phyloP scores from a whole-genome alignment of 306 rosid species.

The Cucumis hystrix region DNA sequence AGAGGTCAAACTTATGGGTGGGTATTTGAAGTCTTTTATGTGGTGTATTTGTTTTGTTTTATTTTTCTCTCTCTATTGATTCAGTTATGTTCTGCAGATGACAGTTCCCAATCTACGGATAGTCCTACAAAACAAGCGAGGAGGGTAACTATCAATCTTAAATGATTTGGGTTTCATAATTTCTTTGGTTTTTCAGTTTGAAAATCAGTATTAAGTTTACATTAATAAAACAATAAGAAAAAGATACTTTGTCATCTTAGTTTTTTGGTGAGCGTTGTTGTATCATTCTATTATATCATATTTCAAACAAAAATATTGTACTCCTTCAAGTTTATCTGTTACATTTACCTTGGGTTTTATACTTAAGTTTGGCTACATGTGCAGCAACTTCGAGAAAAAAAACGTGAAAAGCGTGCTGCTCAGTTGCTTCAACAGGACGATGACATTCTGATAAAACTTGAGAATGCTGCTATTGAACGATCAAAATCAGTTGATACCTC shows the following conservation, averaged over 20 bases:
- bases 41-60: slow-evolving; percentile 1
- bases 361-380: slow-evolving; percentile 8
- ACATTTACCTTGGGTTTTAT: not conserved
- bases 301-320: not conserved
- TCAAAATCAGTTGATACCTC: slow-evolving; percentile 84
- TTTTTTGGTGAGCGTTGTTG: not conserved
- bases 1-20: slow-evolving; percentile 38
- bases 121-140: slow-evolving; percentile 38
- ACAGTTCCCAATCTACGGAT: slow-evolving; percentile 21
- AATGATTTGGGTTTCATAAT: not conserved
- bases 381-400: slow-evolving; percentile 70
- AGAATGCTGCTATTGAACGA: slow-evolving; percentile 77
- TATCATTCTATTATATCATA: not conserved
- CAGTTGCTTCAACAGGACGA: slow-evolving; percentile 50
- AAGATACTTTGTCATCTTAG: not conserved
- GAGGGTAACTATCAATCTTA: slow-evolving; percentile 44
- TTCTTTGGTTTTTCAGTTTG: not conserved
- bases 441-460: slow-evolving; percentile 57
- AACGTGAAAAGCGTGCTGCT: slow-evolving; percentile 56
- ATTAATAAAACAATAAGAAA: not conserved
- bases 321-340: not conserved
- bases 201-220: not conserved
- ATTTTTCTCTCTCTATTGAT: slow-evolving; percentile 3
- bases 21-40: slow-evolving; percentile 2
- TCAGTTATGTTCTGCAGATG: slow-evolving; percentile 30